Conservation (phyloP, 163 green algal genomes). For the Volvox carteri region DNA sequence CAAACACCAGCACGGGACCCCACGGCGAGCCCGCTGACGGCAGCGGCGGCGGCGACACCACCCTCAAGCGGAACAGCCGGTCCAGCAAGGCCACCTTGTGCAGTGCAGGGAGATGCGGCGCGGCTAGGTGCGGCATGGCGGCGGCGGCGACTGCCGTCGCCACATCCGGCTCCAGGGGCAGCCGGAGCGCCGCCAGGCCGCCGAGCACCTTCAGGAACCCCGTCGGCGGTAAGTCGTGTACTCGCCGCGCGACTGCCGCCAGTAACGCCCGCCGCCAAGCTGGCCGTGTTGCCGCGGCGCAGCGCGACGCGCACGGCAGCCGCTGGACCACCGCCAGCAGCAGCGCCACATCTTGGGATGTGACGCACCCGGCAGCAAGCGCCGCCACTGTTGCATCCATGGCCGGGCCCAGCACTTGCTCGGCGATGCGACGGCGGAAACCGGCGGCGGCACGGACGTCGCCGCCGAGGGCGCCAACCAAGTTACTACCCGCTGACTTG, state of each 20-base stretch:
- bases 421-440: not conserved
- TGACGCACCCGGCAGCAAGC: not conserved
- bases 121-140: not conserved
- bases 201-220: not conserved
- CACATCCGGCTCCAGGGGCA: not conserved
- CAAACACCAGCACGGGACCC: not conserved
- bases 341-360: slow-evolving; percentile 20
- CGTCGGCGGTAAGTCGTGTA: not conserved
- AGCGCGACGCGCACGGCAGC: not conserved
- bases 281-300: not conserved
- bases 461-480: not conserved
- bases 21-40: not conserved
- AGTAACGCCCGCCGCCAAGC: not conserved
- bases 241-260: not conserved
- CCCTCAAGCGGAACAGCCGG: slow-evolving; percentile 33
- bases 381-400: slow-evolving; percentile 15
- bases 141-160: not conserved
- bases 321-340: not conserved
- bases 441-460: not conserved
- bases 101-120: not conserved
- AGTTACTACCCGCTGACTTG: slow-evolving; percentile 1
- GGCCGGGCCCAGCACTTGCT: not conserved
- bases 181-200: not conserved
- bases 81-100: slow-evolving; percentile 22
- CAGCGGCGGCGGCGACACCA: not conserved